Evolutionary conservation across 2,329 filamentous ascomycete species (phyloP).

Genomic region (Penicillium polonicum): DNA sequence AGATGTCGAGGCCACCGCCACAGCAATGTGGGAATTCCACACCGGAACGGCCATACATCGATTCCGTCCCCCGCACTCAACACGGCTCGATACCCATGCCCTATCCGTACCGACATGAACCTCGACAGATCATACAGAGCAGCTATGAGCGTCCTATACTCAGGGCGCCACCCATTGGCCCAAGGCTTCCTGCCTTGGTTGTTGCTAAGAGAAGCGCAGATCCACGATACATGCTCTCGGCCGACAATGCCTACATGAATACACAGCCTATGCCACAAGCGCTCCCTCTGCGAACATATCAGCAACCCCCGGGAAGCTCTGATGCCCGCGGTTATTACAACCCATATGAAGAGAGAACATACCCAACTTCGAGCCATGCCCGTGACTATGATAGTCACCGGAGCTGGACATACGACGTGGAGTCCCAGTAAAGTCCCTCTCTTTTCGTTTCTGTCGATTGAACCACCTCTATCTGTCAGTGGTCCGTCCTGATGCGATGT

Average conservation of each 20-base stretch:
- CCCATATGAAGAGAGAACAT: constrained; percentile 25
- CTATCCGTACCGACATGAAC: constrained; percentile 25
- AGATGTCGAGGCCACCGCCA: constrained; percentile 35
- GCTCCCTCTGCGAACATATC: constrained; percentile 16
- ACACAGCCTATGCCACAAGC: constrained; percentile 22
- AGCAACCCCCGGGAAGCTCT: constrained; percentile 3
- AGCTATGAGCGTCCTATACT: constrained; percentile 20
- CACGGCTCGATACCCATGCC: constrained; percentile 15
- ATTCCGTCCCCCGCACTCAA: constrained; percentile 17
- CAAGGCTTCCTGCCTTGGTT: constrained; percentile 19
- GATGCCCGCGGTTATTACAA: constrained; percentile 19
- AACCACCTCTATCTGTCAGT: constrained; percentile 19
- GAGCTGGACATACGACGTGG: constrained; percentile 30
- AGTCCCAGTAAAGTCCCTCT: constrained; percentile 36
- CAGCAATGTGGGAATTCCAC: constrained; percentile 30
- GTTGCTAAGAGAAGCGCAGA: constrained; percentile 20
- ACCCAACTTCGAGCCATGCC: constrained; percentile 17
- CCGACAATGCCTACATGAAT: constrained; percentile 21
- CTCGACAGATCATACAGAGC: constrained; percentile 14
- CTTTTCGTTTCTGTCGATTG: constrained; percentile 19
- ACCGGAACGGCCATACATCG: constrained; percentile 23
- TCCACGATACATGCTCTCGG: constrained; percentile 24
- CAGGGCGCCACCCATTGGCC: constrained; percentile 10
- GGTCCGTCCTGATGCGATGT: constrained; percentile 15
- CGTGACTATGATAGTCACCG: constrained; percentile 27